Evolutionary conservation across 768 basidiomycete species (phyloP).

Genomic region (Boletus tomentosulus): DNA sequence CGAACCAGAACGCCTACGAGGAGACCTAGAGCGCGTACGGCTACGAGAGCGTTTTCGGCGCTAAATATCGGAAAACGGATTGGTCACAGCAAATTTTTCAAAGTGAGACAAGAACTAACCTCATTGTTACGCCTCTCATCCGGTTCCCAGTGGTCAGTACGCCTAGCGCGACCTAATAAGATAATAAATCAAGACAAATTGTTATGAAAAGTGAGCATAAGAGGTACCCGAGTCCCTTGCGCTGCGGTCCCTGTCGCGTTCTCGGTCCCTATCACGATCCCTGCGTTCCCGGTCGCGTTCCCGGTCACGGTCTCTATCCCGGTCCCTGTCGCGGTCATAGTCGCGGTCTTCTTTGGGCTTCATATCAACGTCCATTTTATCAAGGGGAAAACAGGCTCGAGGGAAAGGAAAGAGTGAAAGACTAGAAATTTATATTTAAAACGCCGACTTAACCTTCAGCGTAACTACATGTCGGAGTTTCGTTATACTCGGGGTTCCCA

Average conservation of each 20-base stretch:
- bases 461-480: neutral
- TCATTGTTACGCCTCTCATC: conserved; percentile 72
- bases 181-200: neutral
- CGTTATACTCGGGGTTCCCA: neutral
- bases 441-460: conserved; percentile 16
- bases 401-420: conserved; percentile 13
- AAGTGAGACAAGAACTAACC: conserved; percentile 38
- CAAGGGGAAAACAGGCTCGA: conserved; percentile 1
- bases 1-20: conserved; percentile 60
- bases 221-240: conserved; percentile 54
- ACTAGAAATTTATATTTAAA: conserved; percentile 2
- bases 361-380: conserved; percentile 77
- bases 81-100: neutral
- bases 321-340: conserved; percentile 52
- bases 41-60: conserved; percentile 68
- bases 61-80: conserved; percentile 26
- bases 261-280: conserved; percentile 40
- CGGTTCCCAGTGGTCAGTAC: conserved; percentile 80
- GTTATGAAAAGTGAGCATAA: neutral
- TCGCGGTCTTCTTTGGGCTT: conserved; percentile 71
- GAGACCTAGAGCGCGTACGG: conserved; percentile 64
- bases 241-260: conserved; percentile 39
- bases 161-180: conserved; percentile 42
- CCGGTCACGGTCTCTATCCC: conserved; percentile 39
- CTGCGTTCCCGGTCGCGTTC: conserved; percentile 32